Evolutionary conservation across 1,284 basidiomycete species (phyloP).

Genomic region (Termitomyces sp.): DNA sequence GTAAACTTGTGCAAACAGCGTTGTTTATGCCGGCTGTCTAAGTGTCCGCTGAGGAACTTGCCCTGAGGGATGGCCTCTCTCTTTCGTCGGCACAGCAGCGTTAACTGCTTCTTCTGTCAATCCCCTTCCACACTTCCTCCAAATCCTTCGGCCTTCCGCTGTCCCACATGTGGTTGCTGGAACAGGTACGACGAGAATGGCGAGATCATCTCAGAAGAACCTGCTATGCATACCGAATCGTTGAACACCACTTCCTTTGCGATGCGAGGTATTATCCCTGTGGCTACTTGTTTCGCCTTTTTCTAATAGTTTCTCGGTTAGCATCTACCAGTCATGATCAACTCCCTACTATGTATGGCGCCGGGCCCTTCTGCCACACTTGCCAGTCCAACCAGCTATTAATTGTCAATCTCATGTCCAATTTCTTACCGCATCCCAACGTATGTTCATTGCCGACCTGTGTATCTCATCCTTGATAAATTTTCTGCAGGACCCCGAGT

Average conservation of each 20-base stretch:
- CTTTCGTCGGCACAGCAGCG: constrained; percentile 33
- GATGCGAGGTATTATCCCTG: constrained; percentile 57
- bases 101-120: constrained; percentile 69
- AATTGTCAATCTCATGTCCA: constrained; percentile 79
- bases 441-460: constrained; percentile 34
- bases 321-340: constrained; percentile 65
- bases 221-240: constrained; percentile 80
- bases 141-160: constrained; percentile 56
- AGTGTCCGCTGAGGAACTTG: neutral
- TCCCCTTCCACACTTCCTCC: constrained; percentile 38
- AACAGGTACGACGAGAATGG: constrained; percentile 68
- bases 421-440: constrained; percentile 71
- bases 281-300: neutral
- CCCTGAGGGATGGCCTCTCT: constrained; percentile 30
- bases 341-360: constrained; percentile 54
- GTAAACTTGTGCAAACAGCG: constrained; percentile 10
- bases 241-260: constrained; percentile 71
- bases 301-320: constrained; percentile 24
- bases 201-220: constrained; percentile 75
- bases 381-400: constrained; percentile 90
- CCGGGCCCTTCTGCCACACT: constrained; percentile 72
- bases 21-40: no score
- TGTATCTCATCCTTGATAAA: constrained; percentile 2
- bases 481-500: constrained; percentile 60
- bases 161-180: constrained; percentile 64